Base-by-base conservation (phyloP, 257 asterid genomes). In the Solanum sitiens region DNA sequence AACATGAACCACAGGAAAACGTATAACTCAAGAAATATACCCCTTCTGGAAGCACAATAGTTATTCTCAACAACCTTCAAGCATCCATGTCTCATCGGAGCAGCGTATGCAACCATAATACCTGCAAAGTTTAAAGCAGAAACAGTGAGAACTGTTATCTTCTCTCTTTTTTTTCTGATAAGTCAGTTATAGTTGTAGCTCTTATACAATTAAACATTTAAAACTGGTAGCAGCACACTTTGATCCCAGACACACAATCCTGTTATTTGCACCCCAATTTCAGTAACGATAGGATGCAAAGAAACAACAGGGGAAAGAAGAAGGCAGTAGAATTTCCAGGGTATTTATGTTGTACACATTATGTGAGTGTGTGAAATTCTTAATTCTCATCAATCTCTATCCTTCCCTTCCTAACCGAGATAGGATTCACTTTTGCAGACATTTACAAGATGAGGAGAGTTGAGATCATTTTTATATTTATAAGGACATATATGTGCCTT, bases 11-110 rank as follows among this genome's bases (percentile, higher is more conserved):
- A n/a, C 84, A 67, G 86, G 50, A 86, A 72, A 89, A 67, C 32
- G 21, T 25, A 63, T 30, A 79, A 87, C n/a, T 35, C 83, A 89
- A 77, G 75, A 83, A 76, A 59, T 77, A 42, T 93, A 96, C 98
- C 98, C 90, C 98, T 95, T 89, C 98, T 94, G 85, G 98, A 97
- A 89, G 98, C 94, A 87, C 99, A 97, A 86, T 93, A 95, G 88
- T 92, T 92, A 88, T 95, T 97, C 90, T 97, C 98, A 70, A 97
- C 99, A 86, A 95, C 96, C 90, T 93, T 97, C 95, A 97, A 93
- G 95, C 98, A 97, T 90, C 94, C 94, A 91, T 97, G 98, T 65
- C 94, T 92, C 86, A 83, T 63, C n/a, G 98, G 96, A 90, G 98
- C 97, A 86, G 92, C 33, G 90, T 90, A 93, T 53, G 98, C 98